These are phyloP conservation scores for Debaryomycetaceae sp. DNA, from an alignment of 1,139 yeast species.

Conservation along the genomic window DNA sequence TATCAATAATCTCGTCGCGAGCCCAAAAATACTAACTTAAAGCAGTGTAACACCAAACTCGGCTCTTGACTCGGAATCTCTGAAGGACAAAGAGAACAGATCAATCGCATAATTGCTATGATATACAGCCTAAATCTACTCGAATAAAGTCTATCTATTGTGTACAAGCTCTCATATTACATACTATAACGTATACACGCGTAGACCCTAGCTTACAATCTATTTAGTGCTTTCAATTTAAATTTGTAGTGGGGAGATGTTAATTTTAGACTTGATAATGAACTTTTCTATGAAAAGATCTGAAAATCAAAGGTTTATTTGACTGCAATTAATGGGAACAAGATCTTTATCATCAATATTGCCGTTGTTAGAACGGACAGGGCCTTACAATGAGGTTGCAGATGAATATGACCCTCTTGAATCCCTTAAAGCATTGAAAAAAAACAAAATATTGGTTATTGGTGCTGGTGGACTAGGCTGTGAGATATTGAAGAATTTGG, in stretches of 20 bases:
- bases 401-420: slow-evolving; percentile 29
- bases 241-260: no score
- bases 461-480: slow-evolving; percentile 99
- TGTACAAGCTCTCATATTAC: no score
- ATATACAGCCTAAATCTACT: neutral
- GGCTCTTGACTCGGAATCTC: neutral
- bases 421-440: slow-evolving; percentile 24
- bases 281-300: neutral
- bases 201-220: no score
- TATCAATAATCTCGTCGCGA: neutral
- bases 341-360: slow-evolving; percentile 16
- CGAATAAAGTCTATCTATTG: no score
- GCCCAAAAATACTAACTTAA: neutral
- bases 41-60: neutral
- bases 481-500: slow-evolving; percentile 82
- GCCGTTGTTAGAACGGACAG: slow-evolving; percentile 25
- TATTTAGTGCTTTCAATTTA: no score
- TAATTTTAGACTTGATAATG: neutral
- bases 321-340: neutral
- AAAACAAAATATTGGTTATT: slow-evolving; percentile 49
- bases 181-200: no score
- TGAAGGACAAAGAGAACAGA: slow-evolving; percentile 7
- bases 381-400: slow-evolving; percentile 43
- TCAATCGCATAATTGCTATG: neutral
- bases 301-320: neutral